phyloP scores from a whole-genome alignment of 1,139 yeast species.

The Candida mesenterica region DNA sequence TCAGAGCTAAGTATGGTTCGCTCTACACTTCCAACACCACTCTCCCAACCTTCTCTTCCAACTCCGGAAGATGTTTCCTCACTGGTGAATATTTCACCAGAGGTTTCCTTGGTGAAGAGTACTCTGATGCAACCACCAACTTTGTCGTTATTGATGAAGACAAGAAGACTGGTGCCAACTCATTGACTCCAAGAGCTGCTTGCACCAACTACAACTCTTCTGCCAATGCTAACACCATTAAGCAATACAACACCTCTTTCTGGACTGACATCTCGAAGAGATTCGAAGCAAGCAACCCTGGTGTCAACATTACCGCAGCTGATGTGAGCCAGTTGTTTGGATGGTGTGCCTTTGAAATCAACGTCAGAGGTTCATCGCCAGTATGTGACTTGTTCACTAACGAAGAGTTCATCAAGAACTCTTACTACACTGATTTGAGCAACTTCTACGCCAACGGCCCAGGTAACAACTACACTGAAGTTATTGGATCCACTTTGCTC shows the following conservation, averaged over 20 bases:
- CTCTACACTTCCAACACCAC: slow-evolving; percentile 19
- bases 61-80: slow-evolving; percentile 29
- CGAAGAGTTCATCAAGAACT: slow-evolving; percentile 45
- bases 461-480: slow-evolving; percentile 42
- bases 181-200: slow-evolving; percentile 28
- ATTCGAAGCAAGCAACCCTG: slow-evolving; percentile 22
- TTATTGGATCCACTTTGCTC: slow-evolving; percentile 47
- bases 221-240: slow-evolving; percentile 11
- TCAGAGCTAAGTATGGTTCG: slow-evolving; percentile 32
- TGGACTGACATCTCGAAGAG: slow-evolving; percentile 18
- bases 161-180: slow-evolving; percentile 27
- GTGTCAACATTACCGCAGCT: slow-evolving; percentile 25
- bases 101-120: slow-evolving; percentile 24
- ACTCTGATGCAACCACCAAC: slow-evolving; percentile 13
- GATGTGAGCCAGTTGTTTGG: slow-evolving; percentile 43
- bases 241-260: slow-evolving; percentile 18
- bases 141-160: slow-evolving; percentile 28
- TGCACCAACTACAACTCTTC: slow-evolving; percentile 20
- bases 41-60: slow-evolving; percentile 36
- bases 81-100: slow-evolving; percentile 33
- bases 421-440: slow-evolving; percentile 44
- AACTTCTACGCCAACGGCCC: slow-evolving; percentile 52
- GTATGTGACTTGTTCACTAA: slow-evolving; percentile 53
- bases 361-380: slow-evolving; percentile 46
- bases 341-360: slow-evolving; percentile 56